A percentile compares a stretch with the other conserved stretches of the same genome.
Evolutionary conservation across 345 rosid genomes (phyloP).

Genomic region (Sonneratia caseolaris): DNA sequence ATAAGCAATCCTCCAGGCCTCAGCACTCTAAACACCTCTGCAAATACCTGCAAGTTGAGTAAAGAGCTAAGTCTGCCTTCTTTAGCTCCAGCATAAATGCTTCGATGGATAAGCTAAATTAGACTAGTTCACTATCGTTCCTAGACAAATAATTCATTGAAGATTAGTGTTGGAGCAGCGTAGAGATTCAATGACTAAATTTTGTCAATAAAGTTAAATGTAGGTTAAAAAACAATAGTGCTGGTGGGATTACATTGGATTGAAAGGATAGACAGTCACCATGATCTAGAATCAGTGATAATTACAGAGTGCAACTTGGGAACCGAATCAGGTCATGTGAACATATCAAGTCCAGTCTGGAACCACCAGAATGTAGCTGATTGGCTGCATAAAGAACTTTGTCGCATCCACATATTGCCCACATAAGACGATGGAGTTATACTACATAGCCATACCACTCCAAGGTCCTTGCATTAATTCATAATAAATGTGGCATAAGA

Average conservation of each 20-base stretch:
- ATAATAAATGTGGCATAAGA: not conserved
- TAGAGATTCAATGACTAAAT: not conserved
- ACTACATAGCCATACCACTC: not conserved
- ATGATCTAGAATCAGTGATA: not conserved
- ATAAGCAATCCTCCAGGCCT: conserved; percentile 74
- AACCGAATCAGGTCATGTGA: not conserved
- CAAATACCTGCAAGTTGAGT: conserved; percentile 40
- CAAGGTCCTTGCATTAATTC: not conserved
- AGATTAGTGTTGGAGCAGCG: not conserved
- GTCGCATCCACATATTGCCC: not conserved
- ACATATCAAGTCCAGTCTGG: no score
- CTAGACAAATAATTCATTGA: no score
- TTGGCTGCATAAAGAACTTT: not conserved
- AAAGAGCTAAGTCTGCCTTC: not conserved
- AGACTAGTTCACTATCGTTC: not conserved
- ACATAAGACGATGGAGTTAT: not conserved
- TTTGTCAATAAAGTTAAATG: not conserved
- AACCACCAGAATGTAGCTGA: not conserved
- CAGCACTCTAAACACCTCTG: conserved; percentile 58
- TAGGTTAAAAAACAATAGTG: not conserved
- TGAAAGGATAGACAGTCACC: not conserved
- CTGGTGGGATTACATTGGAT: no score
- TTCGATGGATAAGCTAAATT: not conserved
- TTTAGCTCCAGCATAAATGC: not conserved
- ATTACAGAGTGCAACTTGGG: not conserved